A percentile compares a stretch with the other conserved stretches of the same genome.
These are phyloP conservation scores for Scutellaria barbata DNA, from an alignment of 257 asterid species.

Conservation along the genomic window DNA sequence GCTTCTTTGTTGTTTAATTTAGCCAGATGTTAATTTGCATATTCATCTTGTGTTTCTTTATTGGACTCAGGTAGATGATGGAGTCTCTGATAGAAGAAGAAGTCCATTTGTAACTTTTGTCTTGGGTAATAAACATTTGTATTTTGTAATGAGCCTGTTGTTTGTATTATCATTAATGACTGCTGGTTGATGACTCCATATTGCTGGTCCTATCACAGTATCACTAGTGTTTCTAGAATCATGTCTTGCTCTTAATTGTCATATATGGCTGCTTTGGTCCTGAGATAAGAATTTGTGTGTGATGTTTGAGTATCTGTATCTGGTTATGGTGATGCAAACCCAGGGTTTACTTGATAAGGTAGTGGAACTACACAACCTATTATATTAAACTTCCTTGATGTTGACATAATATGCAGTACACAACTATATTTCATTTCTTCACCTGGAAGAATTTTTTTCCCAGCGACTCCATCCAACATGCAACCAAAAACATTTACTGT, in stretches of 20 bases:
- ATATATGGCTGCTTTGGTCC: conserved; percentile 20
- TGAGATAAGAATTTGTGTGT: conserved; percentile 6
- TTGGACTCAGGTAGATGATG: conserved; percentile 63
- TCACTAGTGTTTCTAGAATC: conserved; percentile 22
- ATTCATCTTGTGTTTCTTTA: conserved; percentile 34
- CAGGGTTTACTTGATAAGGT: conserved; percentile 14
- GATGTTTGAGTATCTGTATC: conserved; percentile 16
- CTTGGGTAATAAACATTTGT: conserved; percentile 62
- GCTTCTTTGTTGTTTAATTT: not conserved
- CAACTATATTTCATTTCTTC: not conserved
- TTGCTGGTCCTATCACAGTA: conserved; percentile 1
- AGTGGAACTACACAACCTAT: not conserved
- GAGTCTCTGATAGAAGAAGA: conserved; percentile 51
- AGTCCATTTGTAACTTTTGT: conserved; percentile 78
- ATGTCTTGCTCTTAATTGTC: conserved; percentile 10
- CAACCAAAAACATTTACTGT: not conserved
- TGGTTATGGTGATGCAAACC: conserved; percentile 28
- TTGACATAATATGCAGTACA: not conserved
- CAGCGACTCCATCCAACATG: not conserved
- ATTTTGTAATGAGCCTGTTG: conserved; percentile 21
- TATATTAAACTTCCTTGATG: conserved; percentile 2
- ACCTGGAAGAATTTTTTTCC: not conserved
- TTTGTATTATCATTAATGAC: conserved; percentile 19
- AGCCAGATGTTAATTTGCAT: conserved; percentile 14
- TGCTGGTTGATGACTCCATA: conserved; percentile 30